Evolutionary conservation across 2,329 filamentous ascomycete genomes (phyloP).

Genomic region (Cercospora zeae-maydis): DNA sequence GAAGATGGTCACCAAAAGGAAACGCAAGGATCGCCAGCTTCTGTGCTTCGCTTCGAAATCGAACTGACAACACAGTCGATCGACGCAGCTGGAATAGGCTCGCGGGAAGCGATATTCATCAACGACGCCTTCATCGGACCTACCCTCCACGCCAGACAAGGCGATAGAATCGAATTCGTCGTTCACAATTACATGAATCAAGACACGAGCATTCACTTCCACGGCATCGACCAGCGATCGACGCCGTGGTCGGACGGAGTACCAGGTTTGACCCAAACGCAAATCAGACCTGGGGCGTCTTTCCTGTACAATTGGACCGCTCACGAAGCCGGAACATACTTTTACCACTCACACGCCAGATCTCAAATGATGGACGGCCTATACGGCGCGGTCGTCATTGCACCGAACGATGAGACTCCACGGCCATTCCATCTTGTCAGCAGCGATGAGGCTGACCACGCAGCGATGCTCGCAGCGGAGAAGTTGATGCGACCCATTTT

Average conservation of each 20-base stretch:
- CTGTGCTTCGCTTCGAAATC: conserved; percentile 3
- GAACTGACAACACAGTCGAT: conserved; percentile 2
- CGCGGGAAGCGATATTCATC: conserved; percentile 10
- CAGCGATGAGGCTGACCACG: conserved; percentile 38
- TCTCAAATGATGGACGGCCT: conserved; percentile 59
- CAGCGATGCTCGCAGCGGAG: conserved; percentile 51
- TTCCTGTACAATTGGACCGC: conserved; percentile 18
- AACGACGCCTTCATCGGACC: conserved; percentile 15
- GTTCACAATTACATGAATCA: conserved; percentile 16
- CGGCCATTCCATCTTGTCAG: conserved; percentile 53
- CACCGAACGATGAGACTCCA: conserved; percentile 34
- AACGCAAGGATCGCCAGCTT: neutral
- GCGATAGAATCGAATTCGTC: conserved; percentile 15
- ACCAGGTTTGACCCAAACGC: conserved; percentile 16
- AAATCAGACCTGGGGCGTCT: conserved; percentile 17
- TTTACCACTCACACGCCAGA: conserved; percentile 13
- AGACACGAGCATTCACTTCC: conserved; percentile 19
- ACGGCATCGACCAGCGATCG: conserved; percentile 21
- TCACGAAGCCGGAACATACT: conserved; percentile 12
- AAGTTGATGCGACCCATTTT: conserved; percentile 47
- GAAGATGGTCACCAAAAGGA: neutral
- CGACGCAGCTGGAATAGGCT: conserved; percentile 10
- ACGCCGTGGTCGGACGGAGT: conserved; percentile 21
- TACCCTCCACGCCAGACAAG: conserved; percentile 4
- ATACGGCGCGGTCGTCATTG: conserved; percentile 55